Conservation (phyloP, 495 filamentous ascomycete species). For the Mytilinidion resinicola region DNA sequence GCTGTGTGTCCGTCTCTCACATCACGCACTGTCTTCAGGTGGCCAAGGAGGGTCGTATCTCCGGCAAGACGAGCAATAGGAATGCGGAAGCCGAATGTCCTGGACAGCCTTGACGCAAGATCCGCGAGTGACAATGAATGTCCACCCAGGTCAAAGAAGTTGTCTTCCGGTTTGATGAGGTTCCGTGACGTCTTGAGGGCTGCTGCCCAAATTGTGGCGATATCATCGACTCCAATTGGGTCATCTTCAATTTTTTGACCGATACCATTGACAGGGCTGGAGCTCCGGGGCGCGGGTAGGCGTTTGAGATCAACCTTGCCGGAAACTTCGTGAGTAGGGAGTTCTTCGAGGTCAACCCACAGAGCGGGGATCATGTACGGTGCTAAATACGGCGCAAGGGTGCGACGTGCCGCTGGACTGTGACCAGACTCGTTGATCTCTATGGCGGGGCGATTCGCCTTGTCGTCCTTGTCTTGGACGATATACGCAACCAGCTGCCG, state of each 20-base stretch:
- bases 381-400: constrained; percentile 51
- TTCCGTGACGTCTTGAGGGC: constrained; percentile 49
- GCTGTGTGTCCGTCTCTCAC: constrained; percentile 59
- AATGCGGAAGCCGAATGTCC: constrained; percentile 55
- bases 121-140: constrained; percentile 64
- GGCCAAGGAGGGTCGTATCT: constrained; percentile 54
- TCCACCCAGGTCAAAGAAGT: constrained; percentile 66
- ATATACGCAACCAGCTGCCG: constrained; percentile 62
- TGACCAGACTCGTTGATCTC: constrained; percentile 55
- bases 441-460: constrained; percentile 46
- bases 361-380: constrained; percentile 66
- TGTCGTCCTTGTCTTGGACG: constrained; percentile 49
- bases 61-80: constrained; percentile 57
- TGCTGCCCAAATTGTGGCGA: constrained; percentile 55
- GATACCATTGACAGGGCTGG: constrained; percentile 35
- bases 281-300: constrained; percentile 48
- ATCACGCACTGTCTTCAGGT: constrained; percentile 52
- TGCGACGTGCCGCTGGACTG: constrained; percentile 51
- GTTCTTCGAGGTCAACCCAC: constrained; percentile 54
- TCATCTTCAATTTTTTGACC: constrained; percentile 40
- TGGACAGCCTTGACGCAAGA: constrained; percentile 51
- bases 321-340: constrained; percentile 61
- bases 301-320: constrained; percentile 61
- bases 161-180: constrained; percentile 53
- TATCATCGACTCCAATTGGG: constrained; percentile 48